Conservation (phyloP, 768 basidiomycete genomes). For the Trichaptum fuscoviolaceum region DNA sequence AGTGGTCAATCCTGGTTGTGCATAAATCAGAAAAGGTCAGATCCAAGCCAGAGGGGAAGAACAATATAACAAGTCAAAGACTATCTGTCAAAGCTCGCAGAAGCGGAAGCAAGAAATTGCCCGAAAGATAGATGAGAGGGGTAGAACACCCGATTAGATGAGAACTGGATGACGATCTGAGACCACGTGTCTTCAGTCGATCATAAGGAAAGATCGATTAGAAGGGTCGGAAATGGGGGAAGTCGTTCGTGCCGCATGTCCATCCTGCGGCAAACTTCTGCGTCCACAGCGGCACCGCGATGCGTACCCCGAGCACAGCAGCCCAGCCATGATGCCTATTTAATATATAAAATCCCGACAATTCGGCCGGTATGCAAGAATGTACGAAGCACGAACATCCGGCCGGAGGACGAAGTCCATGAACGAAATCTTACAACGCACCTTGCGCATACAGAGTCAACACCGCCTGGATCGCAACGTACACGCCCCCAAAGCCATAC, state of each 20-base stretch:
- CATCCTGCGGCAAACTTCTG: not conserved
- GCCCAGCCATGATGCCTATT: too few relatives aligned
- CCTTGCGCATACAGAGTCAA: conserved; percentile 98
- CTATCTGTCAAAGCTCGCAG: not conserved
- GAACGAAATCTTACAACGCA: conserved; percentile 30
- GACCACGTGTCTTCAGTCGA: not conserved
- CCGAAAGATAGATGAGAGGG: not conserved
- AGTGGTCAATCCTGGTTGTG: conserved; percentile 77
- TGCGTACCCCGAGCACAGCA: not conserved
- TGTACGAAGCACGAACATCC: not conserved
- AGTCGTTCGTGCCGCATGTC: not conserved
- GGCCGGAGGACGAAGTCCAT: not conserved
- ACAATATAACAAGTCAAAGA: not conserved
- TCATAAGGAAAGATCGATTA: not conserved
- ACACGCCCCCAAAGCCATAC: conserved; percentile 93
- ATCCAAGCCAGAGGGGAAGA: not conserved
- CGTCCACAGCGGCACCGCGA: not conserved
- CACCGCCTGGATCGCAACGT: conserved; percentile 98
- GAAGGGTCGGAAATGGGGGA: not conserved
- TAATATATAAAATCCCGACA: not conserved
- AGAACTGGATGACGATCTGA: not conserved
- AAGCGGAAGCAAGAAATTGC: not conserved
- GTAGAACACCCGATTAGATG: too few relatives aligned
- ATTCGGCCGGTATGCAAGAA: not conserved
- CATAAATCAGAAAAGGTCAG: not conserved